Base-by-base conservation (phyloP, 331 rosid species). In the Rosa hybrid region DNA sequence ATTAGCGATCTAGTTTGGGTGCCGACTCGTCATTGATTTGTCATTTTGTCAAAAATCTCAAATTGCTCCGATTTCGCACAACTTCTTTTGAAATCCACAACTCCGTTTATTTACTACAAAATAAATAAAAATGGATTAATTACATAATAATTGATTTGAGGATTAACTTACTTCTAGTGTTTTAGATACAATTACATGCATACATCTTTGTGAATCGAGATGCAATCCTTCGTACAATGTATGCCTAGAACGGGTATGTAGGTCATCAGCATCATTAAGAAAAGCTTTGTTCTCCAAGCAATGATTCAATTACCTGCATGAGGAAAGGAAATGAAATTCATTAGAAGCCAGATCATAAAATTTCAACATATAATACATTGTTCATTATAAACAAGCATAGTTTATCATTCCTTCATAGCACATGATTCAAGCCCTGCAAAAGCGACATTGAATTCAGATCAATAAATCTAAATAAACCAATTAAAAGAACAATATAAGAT, bases 351-450 rank as follows among this genome's bases (percentile, higher is more conserved):
- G 65, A 39, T 81, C 34, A 57, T 56, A 71, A 74, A 56, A 83
- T 25, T 64, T 69, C 45, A 18, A 71, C 64, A 75, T 39, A 71
- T 4, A 72, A 60, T 41, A 73, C 41, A 71, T 8, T 38, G 57
- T 68, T 64, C 65, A 81, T 65, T 49, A 69, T 71, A 48, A 87
- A 83, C 74, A 77, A 76, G 73, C 56, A 86, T 53, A 60, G 76
- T 76, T 49, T 80, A 90, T 77, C 25, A 81, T 82, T 84, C 90
- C 91, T 79, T 46, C 50, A 70, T 80, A 83, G 92, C 86, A 73
- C 76, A 82, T 54, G 85, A 91, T 91, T 81, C 82, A 73, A 87
- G 75, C 83, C 93, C 97, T 90, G 97, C 93, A 94, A 86, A 90
- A 83, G 73, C 83, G 83, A 80, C 84, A 79, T 62, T 41, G 68